Percentiles rank a stretch among this genome's conserved stretches.
Conservation (phyloP, 2,329 filamentous ascomycete species). For the Leptographium wingfieldii region DNA sequence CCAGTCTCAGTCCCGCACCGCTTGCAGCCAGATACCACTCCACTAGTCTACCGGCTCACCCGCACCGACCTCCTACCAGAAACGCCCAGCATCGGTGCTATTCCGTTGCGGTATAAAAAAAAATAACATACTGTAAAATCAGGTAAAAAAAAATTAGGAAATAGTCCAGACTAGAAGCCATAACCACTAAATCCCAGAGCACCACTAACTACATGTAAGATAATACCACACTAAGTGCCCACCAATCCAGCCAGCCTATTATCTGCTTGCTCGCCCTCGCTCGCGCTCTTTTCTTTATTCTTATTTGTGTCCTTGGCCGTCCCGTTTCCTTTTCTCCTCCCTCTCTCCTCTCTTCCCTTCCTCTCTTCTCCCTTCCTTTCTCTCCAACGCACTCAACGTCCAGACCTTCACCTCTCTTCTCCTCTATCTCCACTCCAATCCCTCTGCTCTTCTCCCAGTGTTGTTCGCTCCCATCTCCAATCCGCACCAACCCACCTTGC, state of each 20-base stretch:
- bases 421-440: slow-evolving; percentile 2
- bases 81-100: neutral
- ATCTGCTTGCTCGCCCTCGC: slow-evolving; percentile 6
- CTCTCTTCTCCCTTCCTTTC: neutral
- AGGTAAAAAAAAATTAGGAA: neutral
- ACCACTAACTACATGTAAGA: neutral
- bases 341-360: neutral
- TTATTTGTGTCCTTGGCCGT: slow-evolving; percentile 7
- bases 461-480: slow-evolving; percentile 4
- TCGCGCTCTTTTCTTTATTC: slow-evolving; percentile 8
- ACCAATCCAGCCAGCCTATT: slow-evolving; percentile 6
- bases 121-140: neutral
- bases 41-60: slow-evolving; percentile 5
- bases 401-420: neutral
- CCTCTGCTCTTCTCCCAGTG: slow-evolving; percentile 1
- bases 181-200: neutral
- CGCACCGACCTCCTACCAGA: slow-evolving; percentile 1
- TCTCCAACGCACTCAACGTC: slow-evolving; percentile 5
- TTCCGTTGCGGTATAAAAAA: neutral
- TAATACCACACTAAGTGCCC: slow-evolving; percentile 5
- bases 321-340: neutral
- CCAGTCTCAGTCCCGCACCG: neutral
- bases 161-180: neutral
- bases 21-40: neutral
- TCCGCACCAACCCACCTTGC: slow-evolving; percentile 3